phyloP scores from a whole-genome alignment of 495 filamentous ascomycete genomes.

The Penicillium macrosclerotiorum region DNA sequence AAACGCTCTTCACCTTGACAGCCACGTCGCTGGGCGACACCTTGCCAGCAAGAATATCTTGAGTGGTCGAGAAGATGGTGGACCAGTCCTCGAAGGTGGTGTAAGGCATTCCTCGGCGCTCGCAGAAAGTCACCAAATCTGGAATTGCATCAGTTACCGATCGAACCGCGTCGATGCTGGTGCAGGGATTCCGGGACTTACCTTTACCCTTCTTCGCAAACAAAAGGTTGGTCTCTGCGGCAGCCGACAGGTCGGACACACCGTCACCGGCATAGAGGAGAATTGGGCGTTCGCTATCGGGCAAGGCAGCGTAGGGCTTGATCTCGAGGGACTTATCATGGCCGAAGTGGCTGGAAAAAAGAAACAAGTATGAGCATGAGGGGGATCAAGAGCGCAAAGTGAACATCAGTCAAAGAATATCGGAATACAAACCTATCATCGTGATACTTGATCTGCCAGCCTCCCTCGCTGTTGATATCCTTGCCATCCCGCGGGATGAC shows the following conservation, averaged over 20 bases:
- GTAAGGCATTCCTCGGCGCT: conserved; percentile 74
- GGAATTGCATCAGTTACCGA: conserved; percentile 2
- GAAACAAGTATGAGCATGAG: not conserved
- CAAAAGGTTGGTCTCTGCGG: conserved; percentile 80
- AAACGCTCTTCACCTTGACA: conserved; percentile 16
- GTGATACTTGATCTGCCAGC: conserved; percentile 85
- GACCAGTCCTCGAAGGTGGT: conserved; percentile 77
- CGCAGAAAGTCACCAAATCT: conserved; percentile 84
- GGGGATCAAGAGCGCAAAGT: not conserved
- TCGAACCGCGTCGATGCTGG: not conserved
- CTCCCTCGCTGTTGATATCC: conserved; percentile 71
- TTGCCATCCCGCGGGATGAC: conserved; percentile 66
- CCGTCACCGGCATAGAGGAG: conserved; percentile 91
- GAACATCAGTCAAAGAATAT: too few species aligned
- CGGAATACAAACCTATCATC: conserved; percentile 65
- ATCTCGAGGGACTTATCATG: conserved; percentile 93
- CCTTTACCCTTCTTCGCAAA: conserved; percentile 90
- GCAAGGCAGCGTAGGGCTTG: conserved; percentile 74
- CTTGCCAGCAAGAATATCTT: conserved; percentile 68
- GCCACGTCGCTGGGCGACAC: conserved; percentile 34
- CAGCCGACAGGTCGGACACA: conserved; percentile 84
- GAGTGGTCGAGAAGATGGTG: conserved; percentile 68
- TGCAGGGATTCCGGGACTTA: conserved; percentile 30
- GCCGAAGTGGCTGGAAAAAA: conserved; percentile 64
- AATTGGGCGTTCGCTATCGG: conserved; percentile 62